These are phyloP conservation scores for Deuterostichococcus epilithicus DNA, from an alignment of 139 green algal species.

Conservation along the genomic window DNA sequence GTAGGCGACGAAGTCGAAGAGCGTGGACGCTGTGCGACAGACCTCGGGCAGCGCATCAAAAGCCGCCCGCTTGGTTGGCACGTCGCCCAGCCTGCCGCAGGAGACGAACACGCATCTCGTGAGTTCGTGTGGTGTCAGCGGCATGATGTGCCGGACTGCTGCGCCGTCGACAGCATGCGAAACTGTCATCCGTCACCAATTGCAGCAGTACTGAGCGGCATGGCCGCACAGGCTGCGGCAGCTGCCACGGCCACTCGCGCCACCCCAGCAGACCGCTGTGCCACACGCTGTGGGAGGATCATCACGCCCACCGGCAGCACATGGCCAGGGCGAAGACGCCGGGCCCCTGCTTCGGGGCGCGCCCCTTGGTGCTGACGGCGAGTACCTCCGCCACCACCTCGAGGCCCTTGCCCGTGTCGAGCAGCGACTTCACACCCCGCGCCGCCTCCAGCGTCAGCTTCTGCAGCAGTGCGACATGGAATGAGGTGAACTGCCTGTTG, in stretches of 20 bases:
- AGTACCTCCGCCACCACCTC: neutral
- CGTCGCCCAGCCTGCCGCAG: neutral
- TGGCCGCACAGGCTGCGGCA: no score
- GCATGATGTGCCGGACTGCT: no score
- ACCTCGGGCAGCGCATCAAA: conserved; percentile 14
- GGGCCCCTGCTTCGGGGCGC: conserved; percentile 1
- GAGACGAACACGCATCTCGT: no score
- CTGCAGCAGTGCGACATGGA: no score
- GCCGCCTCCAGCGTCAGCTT: conserved; percentile 6
- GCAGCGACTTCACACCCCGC: conserved; percentile 12
- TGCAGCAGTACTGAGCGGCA: no score
- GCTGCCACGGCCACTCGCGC: no score
- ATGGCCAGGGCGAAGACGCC: conserved; percentile 20
- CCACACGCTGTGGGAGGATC: no score
- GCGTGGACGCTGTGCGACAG: conserved; percentile 17
- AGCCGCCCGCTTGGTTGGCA: conserved; percentile 6
- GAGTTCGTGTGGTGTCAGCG: no score
- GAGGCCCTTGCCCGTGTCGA: neutral
- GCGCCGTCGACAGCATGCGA: no score
- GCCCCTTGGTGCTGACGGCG: neutral
- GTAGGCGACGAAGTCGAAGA: neutral
- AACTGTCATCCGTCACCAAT: no score
- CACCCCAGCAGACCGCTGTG: conserved; percentile 6
- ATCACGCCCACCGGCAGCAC: neutral
- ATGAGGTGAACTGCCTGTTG: no score